Evolutionary conservation across 352 stramenopile species (phyloP).

Genomic region (Globisporangium megalacanthum): DNA sequence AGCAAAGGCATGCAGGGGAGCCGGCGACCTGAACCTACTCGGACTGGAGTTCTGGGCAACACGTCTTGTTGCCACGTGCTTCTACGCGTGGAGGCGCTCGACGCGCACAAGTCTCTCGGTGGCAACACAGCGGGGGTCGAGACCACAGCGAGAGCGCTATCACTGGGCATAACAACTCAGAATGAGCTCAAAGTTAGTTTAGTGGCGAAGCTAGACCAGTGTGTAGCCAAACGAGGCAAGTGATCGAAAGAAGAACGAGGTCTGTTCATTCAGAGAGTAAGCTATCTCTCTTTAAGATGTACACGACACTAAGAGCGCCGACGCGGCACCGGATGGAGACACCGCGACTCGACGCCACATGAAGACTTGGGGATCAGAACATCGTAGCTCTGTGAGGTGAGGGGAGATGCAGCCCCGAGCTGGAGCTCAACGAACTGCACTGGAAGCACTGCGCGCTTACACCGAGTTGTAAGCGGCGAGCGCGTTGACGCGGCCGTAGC

Average conservation of each 20-base stretch:
- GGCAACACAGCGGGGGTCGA: not conserved
- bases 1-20: not conserved
- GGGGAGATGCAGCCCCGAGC: not conserved
- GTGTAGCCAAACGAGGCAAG: too few relatives aligned
- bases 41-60: constrained; percentile 4
- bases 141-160: not conserved
- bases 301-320: not conserved
- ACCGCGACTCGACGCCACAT: constrained; percentile 2
- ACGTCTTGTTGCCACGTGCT: constrained; percentile 1
- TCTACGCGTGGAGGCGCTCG: constrained; percentile 9
- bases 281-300: not conserved
- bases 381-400: not conserved
- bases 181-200: not conserved
- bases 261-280: not conserved
- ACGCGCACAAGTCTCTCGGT: not conserved
- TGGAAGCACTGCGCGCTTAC: not conserved
- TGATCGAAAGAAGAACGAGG: too few relatives aligned
- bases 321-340: not conserved
- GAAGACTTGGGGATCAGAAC: not conserved
- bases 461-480: constrained; percentile 12
- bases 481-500: constrained; percentile 46
- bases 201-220: not conserved
- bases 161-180: not conserved
- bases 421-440: too few relatives aligned
- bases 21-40: not conserved